Evolutionary conservation across 306 rosid species (phyloP), one percentile per base, ranked within the genome.

Genomic region (Castanospermum australe): DNA sequence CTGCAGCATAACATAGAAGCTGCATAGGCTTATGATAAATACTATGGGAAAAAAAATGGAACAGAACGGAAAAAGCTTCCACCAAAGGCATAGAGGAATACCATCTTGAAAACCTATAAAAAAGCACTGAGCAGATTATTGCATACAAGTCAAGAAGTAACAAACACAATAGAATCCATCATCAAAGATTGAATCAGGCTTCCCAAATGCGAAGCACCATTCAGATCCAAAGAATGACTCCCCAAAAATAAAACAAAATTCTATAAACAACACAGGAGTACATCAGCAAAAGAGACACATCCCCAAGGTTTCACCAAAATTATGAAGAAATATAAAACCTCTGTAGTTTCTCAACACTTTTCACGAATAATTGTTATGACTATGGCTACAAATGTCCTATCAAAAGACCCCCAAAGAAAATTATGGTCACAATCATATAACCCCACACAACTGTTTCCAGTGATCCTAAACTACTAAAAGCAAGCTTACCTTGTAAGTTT

Each of bases 1-100:
- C 90, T 87, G 84, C 62, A 81, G n/a, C 66, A 80, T 36, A 81
- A 12, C 66, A 80, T 36, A 67, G 67, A 73, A 83, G 79, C 77
- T 60, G 63, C 70, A 66, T 67, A 44, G 22, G 77, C 47, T 80
- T 67, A 80, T 64, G 67, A 83, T 55, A 86, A 67, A 81, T 51
- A 77, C 76, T 36, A 67, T 12, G 15, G 39, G 14, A 8, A 35
- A 47, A 79, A 28, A 52, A 39, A 35, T 8, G 35, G 20, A 66
- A 73, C 51, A 47, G 62, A 75, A 47, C 8, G 20, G 76, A 25
- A 57, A 68, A 66, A n/a, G 9, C 47, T n/a, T 60, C 57, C 55
- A 71, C 17, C 41, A 38, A 64, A 73, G 42, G 52, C 38, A 51
- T n/a, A 66, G 6, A 76, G 50, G 54, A 81, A 56, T 33, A 44